Evolutionary conservation across 257 asterid genomes (phyloP).

Genomic region (Rubia yunnanensis): DNA sequence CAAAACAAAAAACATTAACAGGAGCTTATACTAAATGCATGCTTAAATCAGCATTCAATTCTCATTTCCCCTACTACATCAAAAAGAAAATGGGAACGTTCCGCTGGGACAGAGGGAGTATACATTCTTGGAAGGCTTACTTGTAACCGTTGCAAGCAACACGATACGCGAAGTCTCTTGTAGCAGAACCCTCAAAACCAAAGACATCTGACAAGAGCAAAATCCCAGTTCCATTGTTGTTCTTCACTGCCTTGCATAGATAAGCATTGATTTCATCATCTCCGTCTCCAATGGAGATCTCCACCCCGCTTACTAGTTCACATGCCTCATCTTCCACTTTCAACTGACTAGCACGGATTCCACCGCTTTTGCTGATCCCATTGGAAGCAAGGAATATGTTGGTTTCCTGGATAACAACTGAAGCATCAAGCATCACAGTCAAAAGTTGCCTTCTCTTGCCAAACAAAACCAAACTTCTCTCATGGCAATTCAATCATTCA

Average conservation of each 20-base stretch:
- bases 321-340: constrained; percentile 61
- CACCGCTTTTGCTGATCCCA: constrained; percentile 12
- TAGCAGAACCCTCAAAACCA: constrained; percentile 65
- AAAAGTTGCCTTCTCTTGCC: constrained; percentile 14
- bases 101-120: too few relatives aligned
- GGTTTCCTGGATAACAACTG: constrained; percentile 60
- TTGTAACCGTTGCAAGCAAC: constrained; percentile 83
- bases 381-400: constrained; percentile 8
- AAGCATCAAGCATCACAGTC: constrained; percentile 40
- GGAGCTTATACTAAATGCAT: too few relatives aligned
- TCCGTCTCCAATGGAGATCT: constrained; percentile 49
- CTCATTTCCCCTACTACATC: too few relatives aligned
- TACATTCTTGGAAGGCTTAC: constrained; percentile 26
- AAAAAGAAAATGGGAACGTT: too few relatives aligned
- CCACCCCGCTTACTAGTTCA: constrained; percentile 65
- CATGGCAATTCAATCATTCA: background rate
- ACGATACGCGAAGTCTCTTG: constrained; percentile 70
- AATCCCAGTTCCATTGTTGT: constrained; percentile 70
- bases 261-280: constrained; percentile 36
- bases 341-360: constrained; percentile 35
- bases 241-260: constrained; percentile 67
- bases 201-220: constrained; percentile 69
- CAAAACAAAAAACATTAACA: background rate
- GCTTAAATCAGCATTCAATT: too few relatives aligned
- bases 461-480: background rate